Conservation (phyloP, 805 yeast genomes). For the Naumovozyma baii region DNA sequence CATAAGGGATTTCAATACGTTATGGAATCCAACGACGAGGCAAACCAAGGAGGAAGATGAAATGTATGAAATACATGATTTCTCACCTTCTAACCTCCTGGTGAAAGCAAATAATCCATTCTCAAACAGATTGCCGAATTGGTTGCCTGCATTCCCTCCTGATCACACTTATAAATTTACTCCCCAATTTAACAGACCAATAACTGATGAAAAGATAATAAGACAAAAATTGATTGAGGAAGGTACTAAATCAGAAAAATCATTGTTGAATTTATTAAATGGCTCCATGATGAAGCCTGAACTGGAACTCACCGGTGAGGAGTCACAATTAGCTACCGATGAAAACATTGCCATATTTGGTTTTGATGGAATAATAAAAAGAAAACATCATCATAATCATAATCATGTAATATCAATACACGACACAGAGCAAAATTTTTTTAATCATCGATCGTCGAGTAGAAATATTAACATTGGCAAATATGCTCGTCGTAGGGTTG, state of each 20-base stretch:
- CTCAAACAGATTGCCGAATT: conserved; percentile 42
- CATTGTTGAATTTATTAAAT: conserved; percentile 36
- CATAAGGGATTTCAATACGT: conserved; percentile 6
- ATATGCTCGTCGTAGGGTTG: conserved; percentile 43
- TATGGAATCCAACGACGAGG: conserved; percentile 4
- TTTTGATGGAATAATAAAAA: conserved; percentile 2
- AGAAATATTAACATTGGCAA: conserved; percentile 45
- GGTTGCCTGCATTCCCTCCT: conserved; percentile 87
- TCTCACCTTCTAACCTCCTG: conserved; percentile 4
- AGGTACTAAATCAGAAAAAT: conserved; percentile 69
- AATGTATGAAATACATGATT: too few relatives aligned
- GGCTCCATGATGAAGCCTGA: conserved; percentile 3
- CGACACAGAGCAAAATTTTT: conserved; percentile 1
- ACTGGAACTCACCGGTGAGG: conserved; percentile 1
- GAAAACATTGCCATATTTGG: conserved; percentile 11
- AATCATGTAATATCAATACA: conserved; percentile 2
- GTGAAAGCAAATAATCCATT: conserved; percentile 5
- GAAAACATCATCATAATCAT: neutral
- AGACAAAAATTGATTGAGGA: conserved; percentile 70
- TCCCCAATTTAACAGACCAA: conserved; percentile 51
- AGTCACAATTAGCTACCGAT: conserved; percentile 6
- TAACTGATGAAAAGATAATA: conserved; percentile 61
- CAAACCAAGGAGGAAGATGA: conserved; percentile 4
- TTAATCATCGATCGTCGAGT: neutral
- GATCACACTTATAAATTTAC: conserved; percentile 84